These are phyloP conservation scores for Psilocybe azurescens DNA, from an alignment of 768 basidiomycete species.

Conservation along the genomic window DNA sequence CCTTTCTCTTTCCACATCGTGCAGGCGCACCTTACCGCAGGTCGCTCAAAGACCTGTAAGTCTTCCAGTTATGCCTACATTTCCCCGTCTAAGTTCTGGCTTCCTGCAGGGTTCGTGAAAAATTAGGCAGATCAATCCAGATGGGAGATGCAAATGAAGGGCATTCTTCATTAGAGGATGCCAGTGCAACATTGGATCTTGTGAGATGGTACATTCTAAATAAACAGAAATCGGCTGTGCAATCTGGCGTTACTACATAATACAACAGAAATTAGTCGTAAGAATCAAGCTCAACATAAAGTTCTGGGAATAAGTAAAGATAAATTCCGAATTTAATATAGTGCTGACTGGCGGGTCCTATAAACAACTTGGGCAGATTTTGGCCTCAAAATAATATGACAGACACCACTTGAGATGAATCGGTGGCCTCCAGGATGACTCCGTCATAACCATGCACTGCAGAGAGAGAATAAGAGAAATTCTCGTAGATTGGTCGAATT, in stretches of 20 bases:
- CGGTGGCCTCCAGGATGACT: slow-evolving; percentile 79
- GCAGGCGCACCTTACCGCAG: slow-evolving; percentile 77
- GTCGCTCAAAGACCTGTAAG: slow-evolving; percentile 82
- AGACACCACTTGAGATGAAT: slow-evolving; percentile 76
- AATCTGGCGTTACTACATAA: slow-evolving; percentile 15
- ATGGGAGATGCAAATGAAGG: slow-evolving; percentile 74
- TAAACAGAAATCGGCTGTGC: slow-evolving; percentile 42
- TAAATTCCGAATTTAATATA: background rate
- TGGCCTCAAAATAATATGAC: slow-evolving; percentile 64
- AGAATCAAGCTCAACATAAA: background rate
- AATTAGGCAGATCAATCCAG: slow-evolving; percentile 84
- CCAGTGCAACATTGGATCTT: slow-evolving; percentile 85
- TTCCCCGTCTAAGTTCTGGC: slow-evolving; percentile 11
- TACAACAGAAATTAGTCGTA: background rate
- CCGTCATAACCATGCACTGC: slow-evolving; percentile 82
- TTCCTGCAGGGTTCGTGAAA: slow-evolving; percentile 74
- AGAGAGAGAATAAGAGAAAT: slow-evolving; percentile 2
- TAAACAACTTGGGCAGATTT: too few relatives aligned
- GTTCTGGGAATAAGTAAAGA: background rate
- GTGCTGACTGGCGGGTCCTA: background rate
- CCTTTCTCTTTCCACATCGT: slow-evolving; percentile 82
- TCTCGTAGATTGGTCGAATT: slow-evolving; percentile 9
- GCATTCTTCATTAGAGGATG: slow-evolving; percentile 93
- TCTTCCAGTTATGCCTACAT: slow-evolving; percentile 19
- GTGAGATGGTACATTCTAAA: slow-evolving; percentile 84